These are phyloP conservation scores for Sugiyamaella sp. DNA, from an alignment of 1,139 yeast species.

Conservation along the genomic window DNA sequence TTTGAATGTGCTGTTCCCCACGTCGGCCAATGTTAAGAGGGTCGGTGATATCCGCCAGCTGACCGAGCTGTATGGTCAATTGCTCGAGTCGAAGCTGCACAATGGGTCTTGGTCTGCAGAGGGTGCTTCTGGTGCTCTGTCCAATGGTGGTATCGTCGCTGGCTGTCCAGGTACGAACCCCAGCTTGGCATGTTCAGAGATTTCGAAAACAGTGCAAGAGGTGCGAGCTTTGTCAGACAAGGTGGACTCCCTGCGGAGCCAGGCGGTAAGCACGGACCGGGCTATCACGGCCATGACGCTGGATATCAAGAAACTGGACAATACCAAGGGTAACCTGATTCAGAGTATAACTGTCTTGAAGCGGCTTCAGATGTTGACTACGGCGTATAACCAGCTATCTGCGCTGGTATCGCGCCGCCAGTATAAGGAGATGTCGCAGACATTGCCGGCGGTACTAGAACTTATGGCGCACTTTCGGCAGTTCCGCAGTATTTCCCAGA, in stretches of 20 bases:
- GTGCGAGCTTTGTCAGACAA: constrained; percentile 46
- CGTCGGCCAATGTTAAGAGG: constrained; percentile 30
- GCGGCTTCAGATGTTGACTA: constrained; percentile 81
- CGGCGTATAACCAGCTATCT: constrained; percentile 71
- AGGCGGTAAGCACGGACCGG: constrained; percentile 60
- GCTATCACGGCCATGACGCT: constrained; percentile 72
- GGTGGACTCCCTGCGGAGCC: constrained; percentile 50
- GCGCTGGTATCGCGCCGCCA: constrained; percentile 51
- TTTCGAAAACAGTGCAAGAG: constrained; percentile 37
- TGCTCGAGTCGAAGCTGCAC: constrained; percentile 46
- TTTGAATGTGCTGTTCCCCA: constrained; percentile 42
- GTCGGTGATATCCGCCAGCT: constrained; percentile 32
- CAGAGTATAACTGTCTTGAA: constrained; percentile 83
- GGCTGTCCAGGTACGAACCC: no score
- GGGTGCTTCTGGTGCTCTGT: constrained; percentile 33
- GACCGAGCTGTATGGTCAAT: constrained; percentile 51
- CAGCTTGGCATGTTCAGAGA: no score
- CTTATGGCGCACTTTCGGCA: constrained; percentile 75
- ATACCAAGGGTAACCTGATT: constrained; percentile 79
- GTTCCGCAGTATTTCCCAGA: constrained; percentile 81
- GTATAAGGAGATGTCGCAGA: constrained; percentile 67
- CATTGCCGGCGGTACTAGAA: constrained; percentile 78
- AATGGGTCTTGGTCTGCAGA: background rate
- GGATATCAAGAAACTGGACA: constrained; percentile 77
- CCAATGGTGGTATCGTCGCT: background rate